These are phyloP conservation scores for Leishmania turanica DNA, from an alignment of 208 protist genomes.

Conservation along the genomic window DNA sequence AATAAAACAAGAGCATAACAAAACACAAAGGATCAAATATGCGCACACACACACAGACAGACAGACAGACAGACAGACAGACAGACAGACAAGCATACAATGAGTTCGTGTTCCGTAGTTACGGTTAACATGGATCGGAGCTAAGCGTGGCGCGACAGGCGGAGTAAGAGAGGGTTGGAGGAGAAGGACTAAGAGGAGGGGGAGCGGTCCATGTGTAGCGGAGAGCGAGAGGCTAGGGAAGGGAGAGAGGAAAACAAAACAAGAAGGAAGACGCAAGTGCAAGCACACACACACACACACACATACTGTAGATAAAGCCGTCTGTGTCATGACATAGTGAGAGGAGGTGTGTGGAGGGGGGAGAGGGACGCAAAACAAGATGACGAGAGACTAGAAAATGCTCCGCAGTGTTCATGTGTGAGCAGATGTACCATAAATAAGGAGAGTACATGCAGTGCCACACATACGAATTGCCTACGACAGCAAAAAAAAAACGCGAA, in stretches of 20 bases:
- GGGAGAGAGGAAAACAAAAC: neutral
- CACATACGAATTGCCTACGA: neutral
- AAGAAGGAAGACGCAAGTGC: constrained; percentile 2
- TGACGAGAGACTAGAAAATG: neutral
- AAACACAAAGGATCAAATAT: neutral
- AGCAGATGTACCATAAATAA: neutral
- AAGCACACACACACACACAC: neutral
- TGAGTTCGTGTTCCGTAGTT: neutral
- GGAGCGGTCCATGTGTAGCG: neutral
- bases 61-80: neutral
- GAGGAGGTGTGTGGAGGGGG: neutral
- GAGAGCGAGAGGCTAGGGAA: neutral
- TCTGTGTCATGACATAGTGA: neutral
- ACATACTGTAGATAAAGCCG: neutral
- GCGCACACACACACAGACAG: constrained; percentile 1
- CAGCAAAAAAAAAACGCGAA: neutral
- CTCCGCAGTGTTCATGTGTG: neutral
- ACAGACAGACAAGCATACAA: neutral
- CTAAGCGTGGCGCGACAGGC: neutral
- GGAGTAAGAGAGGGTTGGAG: neutral
- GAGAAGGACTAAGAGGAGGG: neutral
- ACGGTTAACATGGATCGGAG: neutral
- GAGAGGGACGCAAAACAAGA: neutral
- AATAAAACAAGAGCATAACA: constrained; percentile 3
- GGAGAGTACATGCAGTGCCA: neutral